Evolutionary conservation across 1,284 basidiomycete genomes (phyloP), one percentile per base, ranked within the genome.

Genomic region (Athelia psychrophila): DNA sequence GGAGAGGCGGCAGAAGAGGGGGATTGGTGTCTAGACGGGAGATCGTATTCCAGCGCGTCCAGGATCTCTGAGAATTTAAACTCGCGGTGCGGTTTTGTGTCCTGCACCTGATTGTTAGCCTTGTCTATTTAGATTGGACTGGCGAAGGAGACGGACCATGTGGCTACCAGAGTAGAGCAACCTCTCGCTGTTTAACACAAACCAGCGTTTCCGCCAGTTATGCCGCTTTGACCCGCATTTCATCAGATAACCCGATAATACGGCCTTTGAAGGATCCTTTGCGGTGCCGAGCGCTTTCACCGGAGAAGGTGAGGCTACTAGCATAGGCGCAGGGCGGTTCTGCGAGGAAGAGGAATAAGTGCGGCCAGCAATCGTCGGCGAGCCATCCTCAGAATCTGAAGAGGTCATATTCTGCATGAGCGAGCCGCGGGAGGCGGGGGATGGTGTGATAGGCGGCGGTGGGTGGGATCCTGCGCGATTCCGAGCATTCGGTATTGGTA

Each of bases 161-260:
- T 96, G 93, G 65, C 86, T 91, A 50, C 84, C 85, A 18, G 83
- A 87, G 71, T 96, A 96, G 19, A 90, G 73, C 51, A 96, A 72
- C 62, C 85, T 90, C 62, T 92, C 89, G 30, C 83, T 81, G 27
- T 87, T 92, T 23, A 96, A 75, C 51, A 90, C 84, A 63, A 95
- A 95, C 91, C 91, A 95, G 42, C 93, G 77, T 72, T 99, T 99
- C 53, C 94, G 80, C 97, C 97, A 99, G 54, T 86, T 91, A 62
- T 93, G 88, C 60, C 95, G 83, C 59, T 96, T 93, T 48, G 86
- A 86, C 42, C 94, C 94, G 67, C 95, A 95, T 68, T 99, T 99
- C 91, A 97, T 96, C 55, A 99, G 75, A 68, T 99, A 99, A 2
- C 95, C 95, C 25, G 88, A 84, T 3, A 95, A 65, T 25, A 97